Evolutionary conservation across 768 basidiomycete genomes (phyloP), one percentile per base, ranked within the genome.

Genomic region (Sistotremastrum niveocremeum): DNA sequence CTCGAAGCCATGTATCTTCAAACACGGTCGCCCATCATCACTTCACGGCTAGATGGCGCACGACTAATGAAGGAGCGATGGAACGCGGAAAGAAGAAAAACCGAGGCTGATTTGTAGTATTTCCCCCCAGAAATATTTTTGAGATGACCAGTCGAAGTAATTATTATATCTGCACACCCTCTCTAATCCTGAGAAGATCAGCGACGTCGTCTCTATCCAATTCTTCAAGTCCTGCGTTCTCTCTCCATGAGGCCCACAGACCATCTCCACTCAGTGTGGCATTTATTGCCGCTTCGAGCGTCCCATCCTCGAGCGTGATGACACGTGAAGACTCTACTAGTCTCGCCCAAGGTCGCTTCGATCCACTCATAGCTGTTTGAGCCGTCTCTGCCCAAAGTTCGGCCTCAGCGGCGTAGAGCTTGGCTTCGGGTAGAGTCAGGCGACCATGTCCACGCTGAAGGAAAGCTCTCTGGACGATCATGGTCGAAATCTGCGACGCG

Each of bases 311-410:
- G 11, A 83, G 57, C 35, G 93, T 65, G 46, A 70, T 70, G 42
- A 72, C 65, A 90, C 93, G 94, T 3, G 88, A 85, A 0, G 72
- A 73, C 56, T 83, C 81, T 1, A 81, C 71, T 67, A 71, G 46
- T 8, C 59, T 48, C 32, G 62, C 39, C 70, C 72, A 20, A 20
- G 20, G 28, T 62, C 64, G 37, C 72, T 62, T 36, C 61, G 59
- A 7, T 64, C 71, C 39, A 60, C 65, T 57, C 36, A 89, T 62
- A 2, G 77, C 81, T 20, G 66, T 62, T 30, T 76, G 73, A 48
- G 79, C 85, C 5, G 84, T 82, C 62, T 87, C 83, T 4, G 81
- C 70, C 90, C 91, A 90, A 41, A 88, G 69, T 56, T 79, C 73
- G 65, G 76, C 78, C 60, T 98, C 91, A 1, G 73, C 72, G 20